These are phyloP conservation scores for Leccinum boreale DNA, from an alignment of 768 basidiomycete genomes.

Conservation along the genomic window DNA sequence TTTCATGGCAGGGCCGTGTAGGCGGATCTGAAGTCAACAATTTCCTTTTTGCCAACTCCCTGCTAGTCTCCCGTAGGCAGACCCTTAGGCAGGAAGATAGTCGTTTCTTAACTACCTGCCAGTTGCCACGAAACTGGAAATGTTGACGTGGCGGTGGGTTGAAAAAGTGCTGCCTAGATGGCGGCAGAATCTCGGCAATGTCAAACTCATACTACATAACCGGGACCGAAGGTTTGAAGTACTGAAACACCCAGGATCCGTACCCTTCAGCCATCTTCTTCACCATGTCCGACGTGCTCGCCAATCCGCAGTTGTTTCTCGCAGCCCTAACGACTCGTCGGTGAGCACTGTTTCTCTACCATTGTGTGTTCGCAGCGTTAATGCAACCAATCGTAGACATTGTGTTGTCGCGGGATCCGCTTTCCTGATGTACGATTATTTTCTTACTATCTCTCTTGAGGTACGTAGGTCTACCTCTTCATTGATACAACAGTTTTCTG, in stretches of 20 bases:
- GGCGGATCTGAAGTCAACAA: too few species aligned
- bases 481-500: neutral
- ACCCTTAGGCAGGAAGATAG: too few species aligned
- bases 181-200: too few species aligned
- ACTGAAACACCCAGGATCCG: neutral
- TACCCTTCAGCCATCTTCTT: neutral
- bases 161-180: too few species aligned
- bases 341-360: neutral
- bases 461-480: constrained; percentile 1
- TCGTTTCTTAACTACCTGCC: too few species aligned
- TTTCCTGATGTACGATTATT: constrained; percentile 3
- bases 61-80: too few species aligned
- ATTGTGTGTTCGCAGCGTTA: neutral
- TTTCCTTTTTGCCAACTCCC: too few species aligned
- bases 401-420: constrained; percentile 1
- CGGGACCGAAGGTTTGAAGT: too few species aligned
- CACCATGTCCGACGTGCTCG: neutral
- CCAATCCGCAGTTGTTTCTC: neutral
- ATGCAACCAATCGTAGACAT: neutral
- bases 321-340: neutral
- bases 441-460: constrained; percentile 13
- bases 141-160: too few species aligned
- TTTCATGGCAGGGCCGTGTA: too few species aligned
- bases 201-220: too few species aligned
- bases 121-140: too few species aligned